Conservation (phyloP, 2,329 filamentous ascomycete species). For the Arthrobotrys pseudoclavata region DNA sequence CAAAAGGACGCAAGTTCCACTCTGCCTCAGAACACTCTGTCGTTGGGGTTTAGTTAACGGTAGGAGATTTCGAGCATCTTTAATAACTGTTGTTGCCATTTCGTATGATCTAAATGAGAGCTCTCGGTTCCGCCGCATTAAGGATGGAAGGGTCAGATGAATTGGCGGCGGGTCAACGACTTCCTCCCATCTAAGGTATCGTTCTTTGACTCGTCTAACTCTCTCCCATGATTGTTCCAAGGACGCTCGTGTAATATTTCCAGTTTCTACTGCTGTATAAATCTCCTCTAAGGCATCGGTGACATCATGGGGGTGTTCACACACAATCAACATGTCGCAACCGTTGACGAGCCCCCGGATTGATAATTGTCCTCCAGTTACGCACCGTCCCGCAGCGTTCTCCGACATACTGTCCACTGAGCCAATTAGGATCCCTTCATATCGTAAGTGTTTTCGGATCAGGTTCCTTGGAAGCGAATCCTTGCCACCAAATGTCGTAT, state of each 20-base stretch:
- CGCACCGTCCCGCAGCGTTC: constrained; percentile 32
- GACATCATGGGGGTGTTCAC: constrained; percentile 54
- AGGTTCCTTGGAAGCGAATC: constrained; percentile 60
- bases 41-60: constrained; percentile 71
- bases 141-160: constrained; percentile 77
- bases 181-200: constrained; percentile 89
- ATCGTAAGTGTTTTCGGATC: constrained; percentile 63
- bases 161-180: constrained; percentile 85
- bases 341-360: constrained; percentile 55
- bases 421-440: constrained; percentile 62
- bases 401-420: constrained; percentile 54
- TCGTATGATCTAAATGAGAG: constrained; percentile 90
- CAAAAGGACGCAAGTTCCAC: constrained; percentile 66
- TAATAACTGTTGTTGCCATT: constrained; percentile 89
- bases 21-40: constrained; percentile 64
- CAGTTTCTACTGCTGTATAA: constrained; percentile 88
- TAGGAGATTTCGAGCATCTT: constrained; percentile 86
- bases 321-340: constrained; percentile 57
- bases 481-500: constrained; percentile 51
- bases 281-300: constrained; percentile 76
- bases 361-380: constrained; percentile 40
- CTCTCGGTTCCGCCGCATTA: constrained; percentile 83
- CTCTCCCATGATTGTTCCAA: constrained; percentile 84
- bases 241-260: constrained; percentile 83
- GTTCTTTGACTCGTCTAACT: constrained; percentile 83